phyloP scores from a whole-genome alignment of 768 basidiomycete genomes.

The Psilocybe azurescens region DNA sequence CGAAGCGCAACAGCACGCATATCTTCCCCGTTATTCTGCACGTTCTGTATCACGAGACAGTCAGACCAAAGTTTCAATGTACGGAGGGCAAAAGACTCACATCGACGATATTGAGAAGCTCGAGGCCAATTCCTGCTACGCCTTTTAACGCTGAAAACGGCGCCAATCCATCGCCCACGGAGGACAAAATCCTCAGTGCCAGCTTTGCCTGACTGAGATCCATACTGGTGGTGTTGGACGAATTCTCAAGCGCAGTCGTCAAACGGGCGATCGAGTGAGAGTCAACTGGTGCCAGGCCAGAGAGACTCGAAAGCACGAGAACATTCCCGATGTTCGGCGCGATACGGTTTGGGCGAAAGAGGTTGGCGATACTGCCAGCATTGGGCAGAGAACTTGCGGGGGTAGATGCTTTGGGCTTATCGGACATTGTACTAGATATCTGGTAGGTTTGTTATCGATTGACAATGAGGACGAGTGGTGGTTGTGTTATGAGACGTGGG shows the following conservation, averaged over 20 bases:
- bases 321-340: not conserved
- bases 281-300: not conserved
- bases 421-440: not conserved
- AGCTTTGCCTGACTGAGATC: not conserved
- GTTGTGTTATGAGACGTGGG: not conserved
- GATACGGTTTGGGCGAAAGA: not conserved
- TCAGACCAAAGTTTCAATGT: not conserved
- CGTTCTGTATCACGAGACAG: not conserved
- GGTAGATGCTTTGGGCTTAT: not conserved
- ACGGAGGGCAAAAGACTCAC: not conserved
- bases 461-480: not conserved
- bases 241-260: not conserved
- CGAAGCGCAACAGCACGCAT: not conserved
- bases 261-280: not conserved
- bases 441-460: not conserved
- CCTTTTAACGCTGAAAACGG: not conserved
- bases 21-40: not conserved
- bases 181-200: not conserved
- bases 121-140: not conserved
- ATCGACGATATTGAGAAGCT: not conserved
- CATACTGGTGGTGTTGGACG: not conserved
- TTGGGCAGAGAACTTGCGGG: not conserved
- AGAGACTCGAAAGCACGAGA: not conserved
- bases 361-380: not conserved
- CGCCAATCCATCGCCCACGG: not conserved